phyloP scores from a whole-genome alignment of 176 grass and related monocot species.

The Thalia dealbata region DNA sequence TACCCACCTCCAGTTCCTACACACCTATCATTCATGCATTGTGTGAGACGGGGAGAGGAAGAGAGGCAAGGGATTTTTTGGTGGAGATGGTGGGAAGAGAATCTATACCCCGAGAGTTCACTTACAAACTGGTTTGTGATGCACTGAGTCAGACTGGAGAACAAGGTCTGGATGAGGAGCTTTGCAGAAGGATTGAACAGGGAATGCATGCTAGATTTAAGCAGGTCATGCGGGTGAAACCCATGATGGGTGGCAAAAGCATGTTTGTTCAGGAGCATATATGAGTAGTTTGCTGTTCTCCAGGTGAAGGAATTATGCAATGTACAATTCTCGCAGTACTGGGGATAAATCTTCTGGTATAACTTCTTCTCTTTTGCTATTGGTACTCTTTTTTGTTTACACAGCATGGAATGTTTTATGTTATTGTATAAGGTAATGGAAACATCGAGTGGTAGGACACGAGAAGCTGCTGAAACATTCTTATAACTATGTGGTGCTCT shows the following conservation, averaged over 20 bases:
- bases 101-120: constrained; percentile 76
- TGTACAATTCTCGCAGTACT: background rate
- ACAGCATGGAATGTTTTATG: too few species aligned
- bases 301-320: background rate
- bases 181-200: constrained; percentile 44
- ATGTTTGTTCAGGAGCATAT: constrained; percentile 18
- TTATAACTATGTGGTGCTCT: too few species aligned
- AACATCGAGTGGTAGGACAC: too few species aligned
- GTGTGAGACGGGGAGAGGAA: constrained; percentile 44
- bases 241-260: constrained; percentile 34
- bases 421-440: too few species aligned
- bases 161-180: constrained; percentile 34
- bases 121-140: constrained; percentile 58
- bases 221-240: constrained; percentile 45
- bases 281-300: background rate
- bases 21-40: constrained; percentile 75
- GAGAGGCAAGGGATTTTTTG: constrained; percentile 49
- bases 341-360: background rate
- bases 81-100: constrained; percentile 56
- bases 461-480: too few species aligned
- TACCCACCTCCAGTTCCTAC: constrained; percentile 59
- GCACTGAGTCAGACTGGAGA: constrained; percentile 32
- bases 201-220: constrained; percentile 53
- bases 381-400: too few species aligned
- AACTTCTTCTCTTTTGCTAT: background rate